These are phyloP conservation scores for Tephrocybe rancida DNA, from an alignment of 768 basidiomycete species.

Conservation along the genomic window DNA sequence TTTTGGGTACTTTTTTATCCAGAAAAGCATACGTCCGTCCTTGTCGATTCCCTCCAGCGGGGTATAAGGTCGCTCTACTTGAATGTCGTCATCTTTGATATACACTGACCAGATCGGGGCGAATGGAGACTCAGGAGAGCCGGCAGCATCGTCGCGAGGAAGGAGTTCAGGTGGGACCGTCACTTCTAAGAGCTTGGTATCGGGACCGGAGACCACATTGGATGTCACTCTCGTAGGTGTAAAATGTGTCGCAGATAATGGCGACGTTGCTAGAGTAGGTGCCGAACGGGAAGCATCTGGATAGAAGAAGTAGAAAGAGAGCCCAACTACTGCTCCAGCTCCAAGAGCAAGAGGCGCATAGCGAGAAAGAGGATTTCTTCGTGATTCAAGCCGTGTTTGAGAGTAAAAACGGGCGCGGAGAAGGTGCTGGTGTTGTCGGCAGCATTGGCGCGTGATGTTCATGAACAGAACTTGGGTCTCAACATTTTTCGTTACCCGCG, in stretches of 20 bases:
- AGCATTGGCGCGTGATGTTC: conserved; percentile 13
- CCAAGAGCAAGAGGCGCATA: conserved; percentile 7
- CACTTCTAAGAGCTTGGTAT: conserved; percentile 68
- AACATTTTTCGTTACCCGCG: too few species aligned
- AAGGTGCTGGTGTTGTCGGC: conserved; percentile 1
- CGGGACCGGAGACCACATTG: conserved; percentile 51
- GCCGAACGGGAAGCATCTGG: conserved; percentile 48
- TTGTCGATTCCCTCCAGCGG: conserved; percentile 73
- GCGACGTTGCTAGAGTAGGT: conserved; percentile 37
- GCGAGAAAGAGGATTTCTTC: background rate
- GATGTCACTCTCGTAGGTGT: conserved; percentile 61
- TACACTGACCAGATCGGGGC: conserved; percentile 73
- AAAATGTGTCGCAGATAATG: conserved; percentile 56
- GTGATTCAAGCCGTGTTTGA: background rate
- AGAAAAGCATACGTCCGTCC: conserved; percentile 69
- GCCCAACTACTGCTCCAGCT: conserved; percentile 31
- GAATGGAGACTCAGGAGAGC: conserved; percentile 21
- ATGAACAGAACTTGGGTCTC: conserved; percentile 9
- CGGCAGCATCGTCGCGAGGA: conserved; percentile 19
- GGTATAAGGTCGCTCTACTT: conserved; percentile 86
- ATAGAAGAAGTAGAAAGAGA: conserved; percentile 54
- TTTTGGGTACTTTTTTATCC: conserved; percentile 78
- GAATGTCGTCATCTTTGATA: conserved; percentile 87
- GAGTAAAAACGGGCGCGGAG: conserved; percentile 7
- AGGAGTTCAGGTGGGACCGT: conserved; percentile 49